These are phyloP conservation scores for Penicillium expansum DNA, from an alignment of 2,329 filamentous ascomycete genomes.

Conservation along the genomic window DNA sequence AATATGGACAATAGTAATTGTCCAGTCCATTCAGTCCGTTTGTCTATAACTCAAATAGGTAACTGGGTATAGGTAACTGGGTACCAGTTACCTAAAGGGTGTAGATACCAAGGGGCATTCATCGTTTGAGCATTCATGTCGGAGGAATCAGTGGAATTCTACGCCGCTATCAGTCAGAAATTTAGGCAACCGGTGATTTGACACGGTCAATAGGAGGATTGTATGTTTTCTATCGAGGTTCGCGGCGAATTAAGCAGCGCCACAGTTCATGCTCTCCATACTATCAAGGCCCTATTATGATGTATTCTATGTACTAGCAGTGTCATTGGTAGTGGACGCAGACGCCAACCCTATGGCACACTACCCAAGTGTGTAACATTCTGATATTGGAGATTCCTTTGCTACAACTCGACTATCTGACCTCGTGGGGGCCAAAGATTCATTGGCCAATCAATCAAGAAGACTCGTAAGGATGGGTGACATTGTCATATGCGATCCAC, in stretches of 20 bases:
- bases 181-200: neutral
- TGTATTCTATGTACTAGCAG: neutral
- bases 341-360: neutral
- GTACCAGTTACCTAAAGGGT: neutral
- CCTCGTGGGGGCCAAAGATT: neutral
- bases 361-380: neutral
- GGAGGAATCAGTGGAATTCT: too few relatives aligned
- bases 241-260: neutral
- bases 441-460: conserved; percentile 2
- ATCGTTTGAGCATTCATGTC: neutral
- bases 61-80: too few relatives aligned
- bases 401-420: neutral
- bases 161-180: neutral
- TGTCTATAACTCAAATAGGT: neutral
- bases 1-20: neutral
- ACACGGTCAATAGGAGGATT: neutral
- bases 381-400: neutral
- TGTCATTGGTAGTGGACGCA: neutral
- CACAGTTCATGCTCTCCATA: neutral
- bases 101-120: neutral
- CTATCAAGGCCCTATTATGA: neutral
- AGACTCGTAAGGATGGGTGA: conserved; percentile 8
- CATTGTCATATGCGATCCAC: conserved; percentile 7
- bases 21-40: neutral
- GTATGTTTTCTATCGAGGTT: neutral